Evolutionary conservation across 1,284 basidiomycete species (phyloP).

Genomic region (Xerocomus tenax): DNA sequence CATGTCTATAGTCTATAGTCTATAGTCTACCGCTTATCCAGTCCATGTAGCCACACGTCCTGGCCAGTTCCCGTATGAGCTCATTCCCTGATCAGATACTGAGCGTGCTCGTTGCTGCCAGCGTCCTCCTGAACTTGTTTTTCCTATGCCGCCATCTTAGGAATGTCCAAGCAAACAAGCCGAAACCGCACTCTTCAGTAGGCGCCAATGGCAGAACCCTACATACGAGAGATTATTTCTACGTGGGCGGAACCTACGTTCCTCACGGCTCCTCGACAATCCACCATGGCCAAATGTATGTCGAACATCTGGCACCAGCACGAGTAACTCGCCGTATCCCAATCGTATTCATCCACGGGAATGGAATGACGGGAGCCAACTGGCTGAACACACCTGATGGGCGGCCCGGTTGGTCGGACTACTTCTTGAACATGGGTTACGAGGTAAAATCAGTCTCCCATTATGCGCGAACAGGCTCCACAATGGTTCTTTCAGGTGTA

Average conservation of each 20-base stretch:
- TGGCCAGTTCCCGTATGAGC: background rate
- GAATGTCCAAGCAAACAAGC: conserved; percentile 2
- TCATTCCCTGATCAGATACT: conserved; percentile 5
- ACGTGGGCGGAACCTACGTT: conserved; percentile 37
- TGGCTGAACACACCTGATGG: conserved; percentile 46
- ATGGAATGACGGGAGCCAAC: conserved; percentile 43
- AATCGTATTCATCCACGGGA: conserved; percentile 40
- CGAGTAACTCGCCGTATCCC: conserved; percentile 34
- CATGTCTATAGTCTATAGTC: no score
- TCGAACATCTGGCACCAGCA: conserved; percentile 39
- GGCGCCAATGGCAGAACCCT: conserved; percentile 18
- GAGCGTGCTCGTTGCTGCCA: conserved; percentile 11
- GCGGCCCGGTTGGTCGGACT: conserved; percentile 43
- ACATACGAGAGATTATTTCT: conserved; percentile 40
- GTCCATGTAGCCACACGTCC: background rate
- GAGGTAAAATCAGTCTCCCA: conserved; percentile 28
- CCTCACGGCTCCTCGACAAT: conserved; percentile 29
- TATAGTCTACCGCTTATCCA: no score
- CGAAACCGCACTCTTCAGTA: conserved; percentile 1
- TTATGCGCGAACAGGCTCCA: background rate
- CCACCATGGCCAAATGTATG: conserved; percentile 39
- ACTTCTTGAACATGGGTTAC: conserved; percentile 40
- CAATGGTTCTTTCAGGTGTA: conserved; percentile 33
- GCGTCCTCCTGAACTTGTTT: conserved; percentile 18
- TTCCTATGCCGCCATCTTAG: conserved; percentile 11